phyloP scores from a whole-genome alignment of 768 basidiomycete species.

The Russula vinacea region DNA sequence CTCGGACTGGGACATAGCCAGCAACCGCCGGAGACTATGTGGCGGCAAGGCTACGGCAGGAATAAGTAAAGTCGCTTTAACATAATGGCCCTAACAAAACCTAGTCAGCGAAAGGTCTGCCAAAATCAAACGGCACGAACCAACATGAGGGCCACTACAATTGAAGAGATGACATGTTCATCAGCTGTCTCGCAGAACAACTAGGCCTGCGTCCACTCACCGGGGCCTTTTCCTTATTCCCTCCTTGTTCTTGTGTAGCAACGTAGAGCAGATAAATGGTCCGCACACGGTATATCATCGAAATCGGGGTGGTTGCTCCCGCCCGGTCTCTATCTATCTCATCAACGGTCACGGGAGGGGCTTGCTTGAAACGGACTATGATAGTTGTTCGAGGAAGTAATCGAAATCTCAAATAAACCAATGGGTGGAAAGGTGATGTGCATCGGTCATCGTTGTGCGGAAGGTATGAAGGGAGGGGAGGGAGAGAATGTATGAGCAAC shows the following conservation, averaged over 20 bases:
- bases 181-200: not conserved
- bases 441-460: slow-evolving; percentile 21
- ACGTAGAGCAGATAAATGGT: not conserved
- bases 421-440: slow-evolving; percentile 15
- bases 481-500: slow-evolving; percentile 4
- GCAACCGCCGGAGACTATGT: too few relatives aligned
- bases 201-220: not conserved
- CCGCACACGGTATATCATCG: not conserved
- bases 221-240: too few relatives aligned
- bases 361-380: slow-evolving; percentile 1
- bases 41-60: too few relatives aligned
- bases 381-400: slow-evolving; percentile 7
- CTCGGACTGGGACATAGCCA: too few relatives aligned
- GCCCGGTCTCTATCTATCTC: slow-evolving; percentile 14
- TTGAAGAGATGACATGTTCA: not conserved
- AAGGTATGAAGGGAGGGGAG: not conserved
- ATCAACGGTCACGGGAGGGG: slow-evolving; percentile 17
- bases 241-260: too few relatives aligned
- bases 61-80: slow-evolving; percentile 3
- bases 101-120: not conserved
- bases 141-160: slow-evolving; percentile 7
- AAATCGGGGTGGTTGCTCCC: slow-evolving; percentile 2
- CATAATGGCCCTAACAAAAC: slow-evolving; percentile 9
- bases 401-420: slow-evolving; percentile 19
- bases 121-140: not conserved